Evolutionary conservation across 257 asterid species (phyloP).

Genomic region (Asclepias syriaca): DNA sequence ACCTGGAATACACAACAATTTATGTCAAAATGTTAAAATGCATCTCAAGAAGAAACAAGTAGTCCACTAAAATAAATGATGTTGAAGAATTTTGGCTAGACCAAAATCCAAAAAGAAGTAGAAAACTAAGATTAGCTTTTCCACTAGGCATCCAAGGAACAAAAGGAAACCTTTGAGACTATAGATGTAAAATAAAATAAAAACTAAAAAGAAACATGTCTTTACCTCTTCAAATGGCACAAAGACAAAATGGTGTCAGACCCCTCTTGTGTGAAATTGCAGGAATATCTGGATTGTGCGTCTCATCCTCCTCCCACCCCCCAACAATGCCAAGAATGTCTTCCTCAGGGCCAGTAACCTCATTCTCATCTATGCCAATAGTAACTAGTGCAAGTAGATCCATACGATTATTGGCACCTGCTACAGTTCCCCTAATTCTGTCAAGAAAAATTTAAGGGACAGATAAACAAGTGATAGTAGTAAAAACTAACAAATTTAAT

Average conservation of each 20-base stretch:
- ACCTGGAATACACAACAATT: constrained; percentile 35
- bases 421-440: constrained; percentile 82
- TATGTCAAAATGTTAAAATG: neutral
- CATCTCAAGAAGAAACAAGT: neutral
- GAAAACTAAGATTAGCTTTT: neutral
- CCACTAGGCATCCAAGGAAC: neutral
- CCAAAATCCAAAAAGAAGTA: neutral
- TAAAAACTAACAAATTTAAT: neutral
- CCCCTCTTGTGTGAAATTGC: constrained; percentile 87
- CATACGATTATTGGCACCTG: constrained; percentile 87
- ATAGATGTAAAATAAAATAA: neutral
- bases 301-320: constrained; percentile 90
- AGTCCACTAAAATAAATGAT: neutral
- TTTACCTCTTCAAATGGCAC: constrained; percentile 88
- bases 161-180: neutral
- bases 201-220: constrained; percentile 14
- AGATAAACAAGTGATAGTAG: neutral
- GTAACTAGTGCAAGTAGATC: constrained; percentile 81
- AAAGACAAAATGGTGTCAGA: constrained; percentile 75
- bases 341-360: constrained; percentile 54
- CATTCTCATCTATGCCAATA: constrained; percentile 67
- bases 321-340: constrained; percentile 86
- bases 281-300: constrained; percentile 88
- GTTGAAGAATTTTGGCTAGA: neutral
- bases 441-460: constrained; percentile 5